Conservation (phyloP, 768 basidiomycete species). For the Panellus pusillus region DNA sequence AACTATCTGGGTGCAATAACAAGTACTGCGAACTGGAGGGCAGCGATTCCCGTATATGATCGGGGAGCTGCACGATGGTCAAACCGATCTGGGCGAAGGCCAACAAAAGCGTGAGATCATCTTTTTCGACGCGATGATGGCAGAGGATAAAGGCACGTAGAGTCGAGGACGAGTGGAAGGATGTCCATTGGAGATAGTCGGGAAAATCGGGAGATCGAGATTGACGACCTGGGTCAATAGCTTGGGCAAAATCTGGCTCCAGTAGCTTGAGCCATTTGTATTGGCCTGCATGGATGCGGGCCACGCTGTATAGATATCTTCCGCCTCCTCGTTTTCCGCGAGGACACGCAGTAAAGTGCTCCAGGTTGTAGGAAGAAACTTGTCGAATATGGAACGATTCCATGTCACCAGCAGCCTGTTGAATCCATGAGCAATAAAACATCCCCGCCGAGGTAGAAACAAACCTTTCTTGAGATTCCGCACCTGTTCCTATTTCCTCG, state of each 20-base stretch:
- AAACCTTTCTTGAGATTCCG: constrained; percentile 25
- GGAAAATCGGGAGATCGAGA: constrained; percentile 12
- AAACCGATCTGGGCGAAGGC: constrained; percentile 13
- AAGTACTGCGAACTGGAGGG: neutral
- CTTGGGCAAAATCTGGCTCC: constrained; percentile 10
- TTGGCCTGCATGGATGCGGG: constrained; percentile 4
- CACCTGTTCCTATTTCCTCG: constrained; percentile 24
- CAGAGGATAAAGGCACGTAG: constrained; percentile 25
- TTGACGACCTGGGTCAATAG: constrained; percentile 8
- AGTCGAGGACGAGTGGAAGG: neutral
- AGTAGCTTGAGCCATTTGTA: constrained; percentile 6
- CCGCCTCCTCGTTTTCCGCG: constrained; percentile 8
- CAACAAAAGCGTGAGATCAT: neutral
- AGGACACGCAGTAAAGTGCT: constrained; percentile 15
- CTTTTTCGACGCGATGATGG: constrained; percentile 4
- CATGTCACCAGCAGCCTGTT: constrained; percentile 23
- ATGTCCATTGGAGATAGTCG: constrained; percentile 14
- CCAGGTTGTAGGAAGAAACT: constrained; percentile 22
- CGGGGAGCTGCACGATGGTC: constrained; percentile 8
- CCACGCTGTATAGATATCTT: constrained; percentile 25
- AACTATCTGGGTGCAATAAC: constrained; percentile 3
- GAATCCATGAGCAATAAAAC: neutral
- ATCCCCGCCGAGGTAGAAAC: neutral
- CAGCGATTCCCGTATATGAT: neutral
- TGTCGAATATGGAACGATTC: constrained; percentile 24